Evolutionary conservation across 140 eudicot genomes (phyloP).

Genomic region (Oenanthe javanica): DNA sequence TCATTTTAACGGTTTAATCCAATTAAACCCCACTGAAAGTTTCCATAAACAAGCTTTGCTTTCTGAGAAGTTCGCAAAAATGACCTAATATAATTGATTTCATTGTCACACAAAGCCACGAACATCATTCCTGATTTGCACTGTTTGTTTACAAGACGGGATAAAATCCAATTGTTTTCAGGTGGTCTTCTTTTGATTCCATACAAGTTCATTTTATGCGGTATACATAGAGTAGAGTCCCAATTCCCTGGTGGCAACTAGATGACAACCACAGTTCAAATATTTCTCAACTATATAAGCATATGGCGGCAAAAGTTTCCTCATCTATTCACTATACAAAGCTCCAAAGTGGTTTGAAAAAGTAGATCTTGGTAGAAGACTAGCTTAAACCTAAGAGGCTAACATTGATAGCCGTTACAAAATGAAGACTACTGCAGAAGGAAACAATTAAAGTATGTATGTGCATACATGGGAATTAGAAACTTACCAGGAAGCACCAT

Average conservation of each 20-base stretch:
- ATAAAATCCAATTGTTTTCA: too few relatives aligned
- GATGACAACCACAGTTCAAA: neutral
- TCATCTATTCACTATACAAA: neutral
- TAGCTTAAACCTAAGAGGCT: neutral
- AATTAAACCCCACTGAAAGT: too few relatives aligned
- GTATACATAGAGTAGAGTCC: neutral
- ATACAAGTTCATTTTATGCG: too few relatives aligned
- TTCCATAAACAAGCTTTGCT: too few relatives aligned
- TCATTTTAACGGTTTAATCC: too few relatives aligned
- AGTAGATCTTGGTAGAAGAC: neutral
- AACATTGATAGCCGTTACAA: neutral
- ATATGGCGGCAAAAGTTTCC: neutral
- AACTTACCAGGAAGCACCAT: constrained; percentile 85
- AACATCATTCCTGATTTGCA: too few relatives aligned
- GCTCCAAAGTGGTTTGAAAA: neutral
- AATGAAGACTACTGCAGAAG: neutral
- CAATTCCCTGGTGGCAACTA: neutral
- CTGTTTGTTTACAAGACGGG: too few relatives aligned
- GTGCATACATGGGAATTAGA: constrained; percentile 2
- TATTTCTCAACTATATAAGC: neutral
- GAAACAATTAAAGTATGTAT: neutral
- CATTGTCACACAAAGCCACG: too few relatives aligned
- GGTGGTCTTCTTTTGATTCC: too few relatives aligned
- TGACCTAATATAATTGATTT: too few relatives aligned
- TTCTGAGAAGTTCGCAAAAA: too few relatives aligned